Base-by-base conservation (phyloP, 768 basidiomycete genomes). In the Xerocomus potaroensis region DNA sequence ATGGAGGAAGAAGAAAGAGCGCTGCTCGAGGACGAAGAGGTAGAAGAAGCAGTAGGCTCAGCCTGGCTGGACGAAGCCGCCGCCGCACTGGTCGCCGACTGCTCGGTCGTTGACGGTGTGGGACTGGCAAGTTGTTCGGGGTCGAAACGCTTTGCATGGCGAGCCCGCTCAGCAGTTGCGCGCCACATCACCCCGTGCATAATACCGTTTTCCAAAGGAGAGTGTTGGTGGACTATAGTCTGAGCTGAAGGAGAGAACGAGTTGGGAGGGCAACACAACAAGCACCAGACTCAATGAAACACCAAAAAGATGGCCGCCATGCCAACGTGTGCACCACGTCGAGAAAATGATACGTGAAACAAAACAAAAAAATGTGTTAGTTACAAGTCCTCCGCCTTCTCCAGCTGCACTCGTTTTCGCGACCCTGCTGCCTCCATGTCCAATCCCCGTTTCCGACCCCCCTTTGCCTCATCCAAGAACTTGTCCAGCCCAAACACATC, bases 401-500 rank as follows among this genome's bases (percentile, higher is more conserved):
- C 79, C 24, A 87, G 65, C 50, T 86, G 86, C 46, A 79, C 78
- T 42, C 83, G 74, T 63, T 87, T 87, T 45, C 85, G 75, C 38
- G 84, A 76, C 18, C 78, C 69, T 72, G 65, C 87, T 77, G 74
- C 83, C 43, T 78, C 77, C 41, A 84, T 84, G 61, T 92, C 89
- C 61, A 92, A 59, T 12, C 89, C 90, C 51, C 92, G 74, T 72
- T 95, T 95, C 67, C 83, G 82, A n/a, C 93, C 95, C 19, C 84
- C 84, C 77, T 91, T 96, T 15, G 95, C 96, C 66, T 93, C 91
- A 63, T 97, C 91, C 74, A 98, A 77, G 74, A 99, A 98, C 65
- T 95, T 84, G 68, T 96, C 89, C 53, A 97, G 75, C 52, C 95
- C 95, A 62, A 97, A 97, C 16, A 97, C 91, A 76, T 97, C 95